Evolutionary conservation across 2,329 filamentous ascomycete species (phyloP).

Genomic region (Escovopsis sp.): DNA sequence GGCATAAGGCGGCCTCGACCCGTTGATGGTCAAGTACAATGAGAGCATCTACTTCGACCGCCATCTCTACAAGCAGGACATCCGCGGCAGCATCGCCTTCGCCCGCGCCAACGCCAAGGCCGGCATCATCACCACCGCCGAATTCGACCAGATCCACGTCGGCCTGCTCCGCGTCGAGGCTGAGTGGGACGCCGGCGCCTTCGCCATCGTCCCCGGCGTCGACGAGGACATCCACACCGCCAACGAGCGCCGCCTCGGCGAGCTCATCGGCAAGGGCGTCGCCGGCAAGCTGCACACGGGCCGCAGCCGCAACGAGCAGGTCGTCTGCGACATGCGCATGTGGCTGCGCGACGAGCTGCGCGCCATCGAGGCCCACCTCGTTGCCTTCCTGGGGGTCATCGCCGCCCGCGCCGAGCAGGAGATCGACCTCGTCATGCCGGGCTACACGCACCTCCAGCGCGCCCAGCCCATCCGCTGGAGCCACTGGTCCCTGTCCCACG

Average conservation of each 20-base stretch:
- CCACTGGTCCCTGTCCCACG: constrained; percentile 69
- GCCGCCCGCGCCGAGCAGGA: constrained; percentile 56
- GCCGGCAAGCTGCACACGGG: constrained; percentile 83
- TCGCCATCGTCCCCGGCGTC: constrained; percentile 34
- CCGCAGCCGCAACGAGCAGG: constrained; percentile 78
- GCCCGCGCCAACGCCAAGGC: constrained; percentile 63
- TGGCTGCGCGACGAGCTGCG: constrained; percentile 68
- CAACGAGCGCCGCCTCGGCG: constrained; percentile 58
- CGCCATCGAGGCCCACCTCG: constrained; percentile 52
- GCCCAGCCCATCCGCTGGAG: constrained; percentile 68
- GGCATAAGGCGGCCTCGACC: constrained; percentile 63
- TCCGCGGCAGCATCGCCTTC: constrained; percentile 66
- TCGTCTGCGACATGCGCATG: constrained; percentile 78
- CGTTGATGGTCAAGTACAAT: constrained; percentile 78
- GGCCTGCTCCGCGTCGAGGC: constrained; percentile 45
- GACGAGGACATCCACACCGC: constrained; percentile 53
- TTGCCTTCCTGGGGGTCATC: constrained; percentile 54
- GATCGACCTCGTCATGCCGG: constrained; percentile 68
- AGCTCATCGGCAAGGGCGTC: constrained; percentile 73
- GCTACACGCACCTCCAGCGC: constrained; percentile 77
- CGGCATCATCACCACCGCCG: constrained; percentile 55
- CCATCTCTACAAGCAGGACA: constrained; percentile 64
- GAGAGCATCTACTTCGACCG: constrained; percentile 67
- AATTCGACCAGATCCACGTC: constrained; percentile 59
- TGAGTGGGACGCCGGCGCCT: constrained; percentile 37